Percentiles rank a stretch among this genome's conserved stretches.
phyloP scores from a whole-genome alignment of 805 yeast species.

The Yamadazyma akitaensis region DNA sequence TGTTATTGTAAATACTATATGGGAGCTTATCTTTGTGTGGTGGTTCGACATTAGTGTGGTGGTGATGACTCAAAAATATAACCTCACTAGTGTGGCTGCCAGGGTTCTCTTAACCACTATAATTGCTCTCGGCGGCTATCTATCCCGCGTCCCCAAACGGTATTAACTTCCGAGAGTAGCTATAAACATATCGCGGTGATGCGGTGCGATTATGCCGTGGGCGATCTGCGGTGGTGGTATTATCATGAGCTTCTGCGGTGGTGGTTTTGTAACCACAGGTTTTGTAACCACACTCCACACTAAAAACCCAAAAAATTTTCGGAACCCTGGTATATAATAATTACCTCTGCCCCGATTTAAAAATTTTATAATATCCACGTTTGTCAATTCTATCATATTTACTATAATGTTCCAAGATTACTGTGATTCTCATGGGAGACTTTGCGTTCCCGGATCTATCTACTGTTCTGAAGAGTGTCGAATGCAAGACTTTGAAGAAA shows the following conservation, averaged over 20 bases:
- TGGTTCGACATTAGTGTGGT: not conserved
- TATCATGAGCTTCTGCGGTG: not conserved
- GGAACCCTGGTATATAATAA: not conserved
- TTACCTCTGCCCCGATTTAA: not conserved
- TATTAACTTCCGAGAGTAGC: not conserved
- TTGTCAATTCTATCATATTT: not conserved
- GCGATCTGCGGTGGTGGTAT: not conserved
- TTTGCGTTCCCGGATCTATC: conserved; percentile 18
- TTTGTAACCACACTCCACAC: not conserved
- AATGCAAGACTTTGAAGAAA: conserved; percentile 14
- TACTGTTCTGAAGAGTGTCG: conserved; percentile 21
- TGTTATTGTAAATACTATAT: not conserved
- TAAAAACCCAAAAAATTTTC: not conserved
- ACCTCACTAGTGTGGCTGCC: conserved; percentile 1
- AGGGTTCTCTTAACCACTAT: conserved; percentile 3
- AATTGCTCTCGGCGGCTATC: not conserved
- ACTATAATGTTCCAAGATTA: conserved; percentile 18
- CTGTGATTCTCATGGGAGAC: conserved; percentile 20
- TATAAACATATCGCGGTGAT: not conserved
- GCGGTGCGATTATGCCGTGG: too few species aligned
- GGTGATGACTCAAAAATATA: too few species aligned
- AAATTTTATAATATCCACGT: not conserved
- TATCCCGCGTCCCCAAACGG: not conserved
- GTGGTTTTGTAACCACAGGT: conserved; percentile 1
- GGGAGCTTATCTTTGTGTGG: not conserved